These are phyloP conservation scores for Alternaria dauci DNA, from an alignment of 2,329 filamentous ascomycete species.

Conservation along the genomic window DNA sequence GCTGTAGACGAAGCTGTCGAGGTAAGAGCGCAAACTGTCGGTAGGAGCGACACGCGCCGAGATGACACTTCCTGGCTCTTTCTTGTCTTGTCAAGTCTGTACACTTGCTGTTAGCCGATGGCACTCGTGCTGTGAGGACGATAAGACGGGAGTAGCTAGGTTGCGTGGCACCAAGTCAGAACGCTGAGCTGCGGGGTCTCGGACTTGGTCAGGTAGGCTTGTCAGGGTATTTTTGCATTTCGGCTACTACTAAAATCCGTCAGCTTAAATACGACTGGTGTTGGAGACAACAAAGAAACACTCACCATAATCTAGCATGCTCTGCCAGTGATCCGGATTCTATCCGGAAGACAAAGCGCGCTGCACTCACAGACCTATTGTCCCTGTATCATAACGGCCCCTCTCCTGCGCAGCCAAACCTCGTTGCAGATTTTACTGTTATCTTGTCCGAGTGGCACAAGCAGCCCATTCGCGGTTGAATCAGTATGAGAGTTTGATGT, in stretches of 20 bases:
- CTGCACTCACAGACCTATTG: neutral
- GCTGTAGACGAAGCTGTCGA: constrained; percentile 18
- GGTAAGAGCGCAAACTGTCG: constrained; percentile 19
- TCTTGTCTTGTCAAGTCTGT: constrained; percentile 8
- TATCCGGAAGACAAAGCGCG: neutral
- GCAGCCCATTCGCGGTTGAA: neutral
- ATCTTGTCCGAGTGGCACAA: neutral
- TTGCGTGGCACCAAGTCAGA: constrained; percentile 21
- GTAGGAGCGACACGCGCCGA: neutral
- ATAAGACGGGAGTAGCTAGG: constrained; percentile 10
- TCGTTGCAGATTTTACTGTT: neutral
- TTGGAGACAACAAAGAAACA: constrained; percentile 2
- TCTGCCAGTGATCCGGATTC: neutral
- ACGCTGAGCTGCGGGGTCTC: constrained; percentile 21
- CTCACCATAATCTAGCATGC: constrained; percentile 26
- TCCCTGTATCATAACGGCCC: neutral
- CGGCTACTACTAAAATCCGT: constrained; percentile 25
- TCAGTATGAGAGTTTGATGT: neutral
- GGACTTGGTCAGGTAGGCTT: constrained; percentile 12
- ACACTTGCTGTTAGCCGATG: constrained; percentile 9
- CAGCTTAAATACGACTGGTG: constrained; percentile 19
- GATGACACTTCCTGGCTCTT: constrained; percentile 16
- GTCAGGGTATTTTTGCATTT: constrained; percentile 24
- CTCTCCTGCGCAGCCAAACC: neutral
- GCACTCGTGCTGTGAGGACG: constrained; percentile 8